A percentile compares a stretch with the other conserved stretches of the same genome.
Evolutionary conservation across 805 yeast genomes (phyloP).

Genomic region (Kregervanrija pseudodelftensis): DNA sequence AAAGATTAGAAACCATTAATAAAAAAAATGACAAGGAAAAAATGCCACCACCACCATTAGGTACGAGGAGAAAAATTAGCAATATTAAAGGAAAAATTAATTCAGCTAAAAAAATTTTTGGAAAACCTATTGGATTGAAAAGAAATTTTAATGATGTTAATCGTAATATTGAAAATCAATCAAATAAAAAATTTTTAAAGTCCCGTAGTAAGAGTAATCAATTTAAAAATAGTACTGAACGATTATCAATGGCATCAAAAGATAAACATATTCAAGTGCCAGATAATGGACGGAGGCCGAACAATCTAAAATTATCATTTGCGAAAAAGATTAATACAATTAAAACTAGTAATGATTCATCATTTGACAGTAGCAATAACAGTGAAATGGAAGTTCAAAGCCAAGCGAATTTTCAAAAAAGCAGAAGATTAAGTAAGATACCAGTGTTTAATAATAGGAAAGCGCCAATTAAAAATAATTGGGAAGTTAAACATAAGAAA

Average conservation of each 20-base stretch:
- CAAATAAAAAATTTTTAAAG: background rate
- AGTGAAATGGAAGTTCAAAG: slow-evolving; percentile 7
- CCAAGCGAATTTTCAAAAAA: background rate
- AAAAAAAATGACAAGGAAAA: slow-evolving; percentile 1
- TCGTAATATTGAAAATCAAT: too few relatives aligned
- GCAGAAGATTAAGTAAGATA: background rate
- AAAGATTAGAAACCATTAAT: slow-evolving; percentile 7
- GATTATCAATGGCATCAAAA: too few relatives aligned
- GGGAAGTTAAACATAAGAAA: slow-evolving; percentile 21
- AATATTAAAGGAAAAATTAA: background rate
- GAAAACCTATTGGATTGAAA: background rate
- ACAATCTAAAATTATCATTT: slow-evolving; percentile 2
- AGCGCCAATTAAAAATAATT: slow-evolving; percentile 1
- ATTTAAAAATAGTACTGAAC: too few relatives aligned
- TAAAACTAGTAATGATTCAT: slow-evolving; percentile 1
- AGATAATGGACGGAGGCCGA: too few relatives aligned
- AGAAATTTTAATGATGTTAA: background rate
- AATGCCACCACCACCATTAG: slow-evolving; percentile 21
- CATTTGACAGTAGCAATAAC: slow-evolving; percentile 3
- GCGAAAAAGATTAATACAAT: slow-evolving; percentile 6
- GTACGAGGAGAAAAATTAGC: background rate
- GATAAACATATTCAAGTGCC: too few relatives aligned
- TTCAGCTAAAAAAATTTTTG: too few relatives aligned
- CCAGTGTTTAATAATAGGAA: too few relatives aligned
- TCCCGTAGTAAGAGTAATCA: slow-evolving; percentile 1